Conservation (phyloP, 306 rosid genomes). For the Echinosophora koreensis region DNA sequence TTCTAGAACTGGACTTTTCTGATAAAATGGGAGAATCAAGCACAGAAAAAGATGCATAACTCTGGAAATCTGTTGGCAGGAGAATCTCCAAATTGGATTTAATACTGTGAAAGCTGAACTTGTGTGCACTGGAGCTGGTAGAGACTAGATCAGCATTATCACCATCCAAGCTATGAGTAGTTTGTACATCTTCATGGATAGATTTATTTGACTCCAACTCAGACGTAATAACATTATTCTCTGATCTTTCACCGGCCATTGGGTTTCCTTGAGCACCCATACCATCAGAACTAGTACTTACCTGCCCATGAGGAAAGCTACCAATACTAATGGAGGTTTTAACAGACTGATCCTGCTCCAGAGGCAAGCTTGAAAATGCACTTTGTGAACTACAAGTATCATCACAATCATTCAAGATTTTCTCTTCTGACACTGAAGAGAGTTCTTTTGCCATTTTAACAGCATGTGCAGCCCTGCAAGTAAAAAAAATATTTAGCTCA, state of each 20-base stretch:
- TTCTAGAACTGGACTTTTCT: constrained; percentile 77
- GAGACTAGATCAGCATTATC: constrained; percentile 77
- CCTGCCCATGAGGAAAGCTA: constrained; percentile 92
- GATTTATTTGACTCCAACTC: constrained; percentile 57
- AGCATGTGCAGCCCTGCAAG: constrained; percentile 92
- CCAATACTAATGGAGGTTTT: constrained; percentile 91
- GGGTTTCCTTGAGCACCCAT: constrained; percentile 52
- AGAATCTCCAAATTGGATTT: constrained; percentile 59
- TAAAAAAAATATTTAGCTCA: constrained; percentile 39
- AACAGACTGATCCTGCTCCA: constrained; percentile 79
- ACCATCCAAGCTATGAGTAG: constrained; percentile 69
- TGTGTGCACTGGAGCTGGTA: constrained; percentile 70
- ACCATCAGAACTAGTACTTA: constrained; percentile 92
- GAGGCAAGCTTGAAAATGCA: constrained; percentile 89
- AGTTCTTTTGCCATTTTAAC: constrained; percentile 96
- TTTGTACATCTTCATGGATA: constrained; percentile 56
- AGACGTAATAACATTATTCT: constrained; percentile 48
- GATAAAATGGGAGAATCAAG: constrained; percentile 85
- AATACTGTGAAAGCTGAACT: constrained; percentile 62
- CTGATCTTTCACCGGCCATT: constrained; percentile 60
- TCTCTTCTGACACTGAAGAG: constrained; percentile 80
- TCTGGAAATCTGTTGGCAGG: constrained; percentile 70
- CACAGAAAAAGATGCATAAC: constrained; percentile 67
- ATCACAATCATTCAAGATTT: constrained; percentile 75
- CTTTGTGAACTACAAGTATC: constrained; percentile 87